Evolutionary conservation across 2,329 filamentous ascomycete genomes (phyloP).

Genomic region (Cladophialophora psammophila): DNA sequence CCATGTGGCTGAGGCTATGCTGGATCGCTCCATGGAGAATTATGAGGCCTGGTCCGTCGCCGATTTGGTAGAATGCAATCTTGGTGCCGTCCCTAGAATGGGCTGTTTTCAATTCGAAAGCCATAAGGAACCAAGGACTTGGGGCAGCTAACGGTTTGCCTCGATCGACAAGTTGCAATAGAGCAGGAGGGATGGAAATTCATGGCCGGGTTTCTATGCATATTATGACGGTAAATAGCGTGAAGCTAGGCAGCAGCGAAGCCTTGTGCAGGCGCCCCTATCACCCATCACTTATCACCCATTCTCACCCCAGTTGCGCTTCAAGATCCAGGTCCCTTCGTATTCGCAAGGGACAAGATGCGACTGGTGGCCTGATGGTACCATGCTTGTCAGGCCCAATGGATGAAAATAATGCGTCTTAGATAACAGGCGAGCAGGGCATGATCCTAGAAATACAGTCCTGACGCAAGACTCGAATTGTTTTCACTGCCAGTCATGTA

Average conservation of each 20-base stretch:
- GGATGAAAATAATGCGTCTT: no score
- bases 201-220: not conserved
- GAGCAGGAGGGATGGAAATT: not conserved
- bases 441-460: not conserved
- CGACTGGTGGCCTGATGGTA: not conserved
- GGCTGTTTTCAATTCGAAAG: conserved; percentile 13
- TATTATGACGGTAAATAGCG: not conserved
- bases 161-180: not conserved
- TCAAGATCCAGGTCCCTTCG: not conserved
- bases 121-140: not conserved
- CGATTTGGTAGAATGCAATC: conserved; percentile 28
- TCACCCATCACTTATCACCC: not conserved
- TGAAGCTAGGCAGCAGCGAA: conserved; percentile 1
- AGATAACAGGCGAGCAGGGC: no score
- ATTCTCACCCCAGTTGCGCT: not conserved
- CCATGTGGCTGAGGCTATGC: conserved; percentile 26
- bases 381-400: not conserved
- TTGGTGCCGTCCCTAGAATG: conserved; percentile 29
- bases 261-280: not conserved
- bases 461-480: not conserved
- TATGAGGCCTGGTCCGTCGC: conserved; percentile 20
- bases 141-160: not conserved
- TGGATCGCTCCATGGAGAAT: conserved; percentile 30
- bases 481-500: not conserved
- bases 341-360: not conserved